Conservation (phyloP, 2,329 filamentous ascomycete species). For the Emericellopsis cladophorae region DNA sequence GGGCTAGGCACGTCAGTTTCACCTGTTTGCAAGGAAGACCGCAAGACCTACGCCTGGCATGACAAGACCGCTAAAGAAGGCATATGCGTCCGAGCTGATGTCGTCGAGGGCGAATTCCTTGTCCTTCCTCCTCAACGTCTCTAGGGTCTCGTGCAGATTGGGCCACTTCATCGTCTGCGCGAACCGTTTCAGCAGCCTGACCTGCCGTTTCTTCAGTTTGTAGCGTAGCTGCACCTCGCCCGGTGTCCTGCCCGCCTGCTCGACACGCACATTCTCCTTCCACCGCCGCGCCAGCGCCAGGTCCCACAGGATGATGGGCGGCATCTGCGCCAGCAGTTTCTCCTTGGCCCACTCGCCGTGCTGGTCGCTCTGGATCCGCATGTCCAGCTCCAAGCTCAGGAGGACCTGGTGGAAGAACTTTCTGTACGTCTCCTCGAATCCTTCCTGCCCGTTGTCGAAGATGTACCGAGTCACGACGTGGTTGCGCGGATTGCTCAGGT, state of each 20-base stretch:
- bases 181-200: conserved; percentile 56
- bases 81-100: conserved; percentile 59
- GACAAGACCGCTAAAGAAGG: conserved; percentile 64
- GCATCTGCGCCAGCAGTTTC: conserved; percentile 50
- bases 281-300: conserved; percentile 62
- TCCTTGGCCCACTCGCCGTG: conserved; percentile 53
- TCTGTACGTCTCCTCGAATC: conserved; percentile 35
- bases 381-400: conserved; percentile 57
- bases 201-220: conserved; percentile 53
- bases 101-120: conserved; percentile 43
- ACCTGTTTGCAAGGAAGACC: background rate
- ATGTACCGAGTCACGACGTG: conserved; percentile 66
- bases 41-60: conserved; percentile 50
- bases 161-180: conserved; percentile 67
- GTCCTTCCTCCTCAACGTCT: conserved; percentile 47
- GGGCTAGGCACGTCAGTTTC: conserved; percentile 18
- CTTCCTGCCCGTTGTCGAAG: conserved; percentile 27
- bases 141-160: conserved; percentile 52
- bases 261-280: conserved; percentile 57
- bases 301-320: conserved; percentile 60
- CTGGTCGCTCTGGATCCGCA: conserved; percentile 51
- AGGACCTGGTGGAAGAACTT: conserved; percentile 69
- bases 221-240: conserved; percentile 45
- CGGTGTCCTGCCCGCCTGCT: conserved; percentile 37
- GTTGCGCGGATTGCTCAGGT: conserved; percentile 57